Conservation (phyloP, 441 rosid species). For the Viola pubescens region DNA sequence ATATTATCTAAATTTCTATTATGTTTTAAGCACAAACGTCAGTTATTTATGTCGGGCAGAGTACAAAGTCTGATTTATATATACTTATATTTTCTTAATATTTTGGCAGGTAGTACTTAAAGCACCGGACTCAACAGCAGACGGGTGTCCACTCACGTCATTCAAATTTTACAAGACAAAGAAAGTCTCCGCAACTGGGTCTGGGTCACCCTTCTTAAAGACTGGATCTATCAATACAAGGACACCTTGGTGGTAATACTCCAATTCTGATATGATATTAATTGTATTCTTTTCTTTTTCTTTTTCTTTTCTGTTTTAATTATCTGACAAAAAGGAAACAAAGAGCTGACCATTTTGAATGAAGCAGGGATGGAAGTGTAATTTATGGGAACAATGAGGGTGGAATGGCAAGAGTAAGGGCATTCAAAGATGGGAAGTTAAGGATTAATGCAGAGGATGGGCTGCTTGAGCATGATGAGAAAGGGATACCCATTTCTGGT, state of each 20-base stretch:
- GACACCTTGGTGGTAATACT: constrained; percentile 31
- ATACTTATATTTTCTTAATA: too few species aligned
- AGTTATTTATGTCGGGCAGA: too few species aligned
- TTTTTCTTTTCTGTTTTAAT: too few species aligned
- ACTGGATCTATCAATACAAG: constrained; percentile 50
- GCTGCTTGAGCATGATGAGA: constrained; percentile 44
- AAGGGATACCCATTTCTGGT: constrained; percentile 55
- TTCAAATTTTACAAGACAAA: constrained; percentile 50
- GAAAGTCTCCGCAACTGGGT: constrained; percentile 26
- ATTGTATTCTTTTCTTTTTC: too few species aligned
- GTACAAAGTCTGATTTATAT: too few species aligned
- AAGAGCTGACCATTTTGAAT: neutral
- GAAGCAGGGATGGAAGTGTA: constrained; percentile 60
- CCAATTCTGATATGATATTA: too few species aligned
- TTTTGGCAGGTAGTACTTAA: constrained; percentile 36
- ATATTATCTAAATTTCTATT: too few species aligned
- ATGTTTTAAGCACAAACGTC: too few species aligned
- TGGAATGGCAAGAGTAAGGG: constrained; percentile 55
- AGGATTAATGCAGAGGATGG: constrained; percentile 36
- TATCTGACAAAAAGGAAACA: neutral
- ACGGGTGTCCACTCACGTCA: constrained; percentile 52
- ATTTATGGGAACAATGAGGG: constrained; percentile 54
- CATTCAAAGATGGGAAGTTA: constrained; percentile 64
- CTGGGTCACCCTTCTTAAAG: constrained; percentile 22
- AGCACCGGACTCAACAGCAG: constrained; percentile 42